These are phyloP conservation scores for Claviceps pazoutovae DNA, from an alignment of 2,329 filamentous ascomycete genomes.

Conservation along the genomic window DNA sequence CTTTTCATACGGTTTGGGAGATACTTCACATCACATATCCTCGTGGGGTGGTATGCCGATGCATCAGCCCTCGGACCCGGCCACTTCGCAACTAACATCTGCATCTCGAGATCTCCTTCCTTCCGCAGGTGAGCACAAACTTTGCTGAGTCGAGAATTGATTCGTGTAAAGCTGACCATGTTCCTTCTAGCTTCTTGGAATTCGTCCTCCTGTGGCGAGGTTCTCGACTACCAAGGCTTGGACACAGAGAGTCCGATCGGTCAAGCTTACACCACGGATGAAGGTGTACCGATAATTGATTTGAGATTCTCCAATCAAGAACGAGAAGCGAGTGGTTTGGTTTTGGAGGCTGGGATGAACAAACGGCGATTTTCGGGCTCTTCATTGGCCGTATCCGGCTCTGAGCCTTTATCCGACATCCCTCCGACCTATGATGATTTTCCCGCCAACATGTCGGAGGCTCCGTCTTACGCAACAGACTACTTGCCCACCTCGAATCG, in stretches of 20 bases:
- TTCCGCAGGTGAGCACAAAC: constrained; percentile 2
- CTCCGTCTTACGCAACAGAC: constrained; percentile 51
- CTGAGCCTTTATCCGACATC: constrained; percentile 51
- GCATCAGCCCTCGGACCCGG: not conserved
- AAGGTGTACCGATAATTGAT: constrained; percentile 48
- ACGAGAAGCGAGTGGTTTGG: constrained; percentile 34
- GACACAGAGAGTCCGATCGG: constrained; percentile 46
- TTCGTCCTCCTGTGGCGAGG: constrained; percentile 43
- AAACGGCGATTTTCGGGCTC: constrained; percentile 56
- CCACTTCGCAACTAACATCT: constrained; percentile 8
- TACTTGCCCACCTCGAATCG: constrained; percentile 54
- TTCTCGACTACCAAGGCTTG: constrained; percentile 38
- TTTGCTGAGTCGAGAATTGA: not conserved
- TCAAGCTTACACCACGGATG: constrained; percentile 48
- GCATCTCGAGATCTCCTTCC: constrained; percentile 4
- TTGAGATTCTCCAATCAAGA: constrained; percentile 36
- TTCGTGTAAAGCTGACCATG: not conserved
- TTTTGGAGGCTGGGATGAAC: constrained; percentile 38
- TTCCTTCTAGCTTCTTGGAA: constrained; percentile 25
- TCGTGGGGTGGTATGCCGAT: constrained; percentile 6
- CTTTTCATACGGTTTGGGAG: constrained; percentile 6
- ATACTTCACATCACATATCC: constrained; percentile 4
- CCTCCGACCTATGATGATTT: constrained; percentile 59
- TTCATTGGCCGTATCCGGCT: constrained; percentile 59
- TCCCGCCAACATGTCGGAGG: constrained; percentile 50